Evolutionary conservation across 129 eudicot genomes (phyloP), one percentile per base, ranked within the genome.

Genomic region (Oenanthe sinensis): DNA sequence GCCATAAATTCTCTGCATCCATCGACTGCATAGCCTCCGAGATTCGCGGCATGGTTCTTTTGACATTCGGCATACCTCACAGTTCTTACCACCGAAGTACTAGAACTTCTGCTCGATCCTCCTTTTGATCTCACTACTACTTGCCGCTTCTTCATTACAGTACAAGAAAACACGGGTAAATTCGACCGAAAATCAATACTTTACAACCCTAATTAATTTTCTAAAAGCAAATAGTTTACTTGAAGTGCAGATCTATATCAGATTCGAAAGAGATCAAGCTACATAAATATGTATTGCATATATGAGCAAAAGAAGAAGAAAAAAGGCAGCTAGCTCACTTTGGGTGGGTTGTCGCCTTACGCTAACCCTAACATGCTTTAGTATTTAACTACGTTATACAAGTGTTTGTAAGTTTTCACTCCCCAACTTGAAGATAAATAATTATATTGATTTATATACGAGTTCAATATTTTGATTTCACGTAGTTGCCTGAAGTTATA

Each of bases 1-100:
- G 93, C 93, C 96, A 92, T 85, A 83, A 91, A 91, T 55, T 91
- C 97, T 70, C 93, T 77, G 84, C 97, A 91, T 12, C 97, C 97
- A 28, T 91, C 97, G 13, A 91, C 87, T 0, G 97, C 93, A 44
- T 91, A 87, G 3, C 90, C 86, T 44, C 97, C 97, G 4, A 91
- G 86, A 68, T 44, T 87, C 24, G 93, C 97, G 33, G 97, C 97
- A 46, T 91, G 93, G 79, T 91, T 91, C 89, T 89, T 91, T 77
- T 85, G 88, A 78, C 97, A 91, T 79, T 85, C 93, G 2, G 82
- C 87, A 15, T 91, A 91, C 54, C 90, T 58, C 48, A 85, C 86
- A 0, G 78, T 83, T 9, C 85, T 84, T 33, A 67, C 47, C 14
- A 72, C 60, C 37, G 86, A 81, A 6, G 82, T 58, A 73, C 80